A percentile compares a stretch with the other conserved stretches of the same genome.
Evolutionary conservation across 1,284 basidiomycete genomes (phyloP).

Genomic region (Paramarasmius palmivorus): DNA sequence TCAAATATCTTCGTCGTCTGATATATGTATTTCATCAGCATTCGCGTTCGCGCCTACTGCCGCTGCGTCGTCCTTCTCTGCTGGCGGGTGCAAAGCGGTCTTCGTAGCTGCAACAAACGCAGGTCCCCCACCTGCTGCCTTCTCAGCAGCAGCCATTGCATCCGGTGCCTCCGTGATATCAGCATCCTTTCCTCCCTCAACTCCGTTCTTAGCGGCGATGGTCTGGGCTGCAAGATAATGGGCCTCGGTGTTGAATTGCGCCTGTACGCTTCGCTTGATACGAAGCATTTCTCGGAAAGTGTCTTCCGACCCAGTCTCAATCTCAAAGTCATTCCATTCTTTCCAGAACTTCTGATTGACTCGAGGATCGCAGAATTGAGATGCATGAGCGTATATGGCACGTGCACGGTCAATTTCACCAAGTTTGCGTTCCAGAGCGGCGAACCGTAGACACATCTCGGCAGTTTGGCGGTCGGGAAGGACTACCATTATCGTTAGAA

Average conservation of each 20-base stretch:
- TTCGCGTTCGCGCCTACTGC: constrained; percentile 46
- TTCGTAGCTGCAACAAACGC: constrained; percentile 53
- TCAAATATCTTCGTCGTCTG: constrained; percentile 71
- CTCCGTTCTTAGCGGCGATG: constrained; percentile 64
- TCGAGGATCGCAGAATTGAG: constrained; percentile 97
- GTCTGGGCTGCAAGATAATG: constrained; percentile 88
- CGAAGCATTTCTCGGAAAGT: constrained; percentile 99
- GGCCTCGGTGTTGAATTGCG: constrained; percentile 96
- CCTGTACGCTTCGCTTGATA: constrained; percentile 97
- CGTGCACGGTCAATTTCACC: constrained; percentile 98
- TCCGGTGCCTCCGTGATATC: constrained; percentile 51
- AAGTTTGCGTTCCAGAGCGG: constrained; percentile 93
- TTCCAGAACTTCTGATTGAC: constrained; percentile 90
- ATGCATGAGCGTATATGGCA: constrained; percentile 95
- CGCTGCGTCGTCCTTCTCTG: constrained; percentile 22
- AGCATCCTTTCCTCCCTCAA: constrained; percentile 33
- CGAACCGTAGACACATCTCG: constrained; percentile 97
- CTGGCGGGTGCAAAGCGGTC: constrained; percentile 28
- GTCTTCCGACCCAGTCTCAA: constrained; percentile 97
- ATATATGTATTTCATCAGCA: constrained; percentile 82
- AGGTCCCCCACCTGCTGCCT: constrained; percentile 30
- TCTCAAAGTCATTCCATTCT: constrained; percentile 97
- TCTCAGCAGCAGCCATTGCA: constrained; percentile 28
- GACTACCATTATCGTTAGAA: constrained; percentile 31
- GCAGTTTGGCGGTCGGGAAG: constrained; percentile 94